A percentile compares a stretch with the other conserved stretches of the same genome.
These are phyloP conservation scores for Auriscalpium vulgare DNA, from an alignment of 768 basidiomycete genomes.

Conservation along the genomic window DNA sequence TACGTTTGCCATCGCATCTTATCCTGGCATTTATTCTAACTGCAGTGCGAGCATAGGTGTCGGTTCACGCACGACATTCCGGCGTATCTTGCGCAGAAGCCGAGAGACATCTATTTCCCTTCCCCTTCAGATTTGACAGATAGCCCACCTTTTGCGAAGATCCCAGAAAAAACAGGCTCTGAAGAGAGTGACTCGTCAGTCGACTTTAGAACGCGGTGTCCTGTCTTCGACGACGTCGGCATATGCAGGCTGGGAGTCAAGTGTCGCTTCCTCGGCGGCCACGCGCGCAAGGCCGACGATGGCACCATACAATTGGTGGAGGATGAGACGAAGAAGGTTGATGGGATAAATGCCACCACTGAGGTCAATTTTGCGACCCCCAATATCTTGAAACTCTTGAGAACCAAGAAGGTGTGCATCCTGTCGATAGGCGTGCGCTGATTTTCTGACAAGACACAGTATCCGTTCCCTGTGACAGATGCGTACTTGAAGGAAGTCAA, in stretches of 20 bases:
- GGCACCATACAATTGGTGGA: constrained; percentile 36
- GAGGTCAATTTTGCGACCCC: constrained; percentile 67
- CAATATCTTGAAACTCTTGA: constrained; percentile 51
- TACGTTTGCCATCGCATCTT: constrained; percentile 25
- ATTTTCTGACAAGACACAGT: constrained; percentile 32
- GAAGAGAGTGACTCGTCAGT: constrained; percentile 31
- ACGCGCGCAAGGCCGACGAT: constrained; percentile 43
- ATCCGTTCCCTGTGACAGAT: constrained; percentile 54
- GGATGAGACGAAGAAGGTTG: constrained; percentile 55
- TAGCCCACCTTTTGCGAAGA: constrained; percentile 42
- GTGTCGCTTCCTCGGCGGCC: constrained; percentile 84
- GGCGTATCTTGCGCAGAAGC: constrained; percentile 71
- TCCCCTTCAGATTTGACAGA: constrained; percentile 33
- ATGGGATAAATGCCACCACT: constrained; percentile 34
- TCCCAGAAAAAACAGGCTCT: constrained; percentile 17
- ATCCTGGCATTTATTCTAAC: neutral
- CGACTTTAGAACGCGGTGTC: constrained; percentile 47
- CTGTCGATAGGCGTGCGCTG: neutral
- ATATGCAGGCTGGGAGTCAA: constrained; percentile 82
- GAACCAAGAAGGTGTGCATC: constrained; percentile 54
- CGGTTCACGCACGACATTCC: constrained; percentile 71
- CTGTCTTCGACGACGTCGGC: constrained; percentile 59
- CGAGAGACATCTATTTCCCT: constrained; percentile 61
- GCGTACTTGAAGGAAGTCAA: constrained; percentile 52
- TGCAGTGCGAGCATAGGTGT: constrained; percentile 39